phyloP scores from a whole-genome alignment of 805 yeast genomes.

The Kuraishia cidri region DNA sequence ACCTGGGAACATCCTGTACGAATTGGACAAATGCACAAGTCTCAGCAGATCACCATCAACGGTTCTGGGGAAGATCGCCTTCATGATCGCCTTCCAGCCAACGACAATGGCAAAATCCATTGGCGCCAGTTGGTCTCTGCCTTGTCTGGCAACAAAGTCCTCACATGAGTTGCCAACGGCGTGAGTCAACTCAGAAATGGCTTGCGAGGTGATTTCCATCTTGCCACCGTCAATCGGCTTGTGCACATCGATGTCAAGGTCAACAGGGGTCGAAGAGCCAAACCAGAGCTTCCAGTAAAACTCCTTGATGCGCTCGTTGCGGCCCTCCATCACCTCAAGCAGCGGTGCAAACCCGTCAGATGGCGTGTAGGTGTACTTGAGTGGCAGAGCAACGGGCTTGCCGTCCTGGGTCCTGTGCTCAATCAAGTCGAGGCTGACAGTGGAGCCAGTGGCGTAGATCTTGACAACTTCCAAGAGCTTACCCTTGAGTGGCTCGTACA shows the following conservation, averaged over 20 bases:
- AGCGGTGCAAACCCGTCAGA: slow-evolving; percentile 95
- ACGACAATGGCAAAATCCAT: slow-evolving; percentile 98
- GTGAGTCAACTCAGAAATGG: slow-evolving; percentile 87
- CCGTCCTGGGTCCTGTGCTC: slow-evolving; percentile 84
- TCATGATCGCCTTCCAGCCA: slow-evolving; percentile 97
- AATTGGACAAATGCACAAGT: slow-evolving; percentile 91
- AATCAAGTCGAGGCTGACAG: slow-evolving; percentile 65
- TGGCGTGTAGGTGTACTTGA: slow-evolving; percentile 73
- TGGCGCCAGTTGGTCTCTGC: slow-evolving; percentile 83
- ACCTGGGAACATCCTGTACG: slow-evolving; percentile 88
- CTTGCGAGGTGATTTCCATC: slow-evolving; percentile 61
- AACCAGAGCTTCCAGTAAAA: slow-evolving; percentile 99
- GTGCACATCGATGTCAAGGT: slow-evolving; percentile 65
- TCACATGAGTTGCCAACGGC: slow-evolving; percentile 97
- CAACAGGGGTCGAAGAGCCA: slow-evolving; percentile 49
- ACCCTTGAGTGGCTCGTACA: slow-evolving; percentile 69
- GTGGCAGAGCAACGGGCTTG: slow-evolving; percentile 63
- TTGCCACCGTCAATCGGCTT: slow-evolving; percentile 63
- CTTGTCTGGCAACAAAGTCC: slow-evolving; percentile 85
- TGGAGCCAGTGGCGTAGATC: slow-evolving; percentile 40
- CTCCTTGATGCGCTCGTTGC: slow-evolving; percentile 89
- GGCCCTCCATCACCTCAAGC: slow-evolving; percentile 78
- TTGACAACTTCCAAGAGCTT: slow-evolving; percentile 57
- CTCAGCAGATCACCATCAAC: slow-evolving; percentile 95
- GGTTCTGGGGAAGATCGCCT: slow-evolving; percentile 93